Percentiles rank a stretch among this genome's conserved stretches.
Conservation (phyloP, 805 yeast genomes). For the Suhomyces sp. region DNA sequence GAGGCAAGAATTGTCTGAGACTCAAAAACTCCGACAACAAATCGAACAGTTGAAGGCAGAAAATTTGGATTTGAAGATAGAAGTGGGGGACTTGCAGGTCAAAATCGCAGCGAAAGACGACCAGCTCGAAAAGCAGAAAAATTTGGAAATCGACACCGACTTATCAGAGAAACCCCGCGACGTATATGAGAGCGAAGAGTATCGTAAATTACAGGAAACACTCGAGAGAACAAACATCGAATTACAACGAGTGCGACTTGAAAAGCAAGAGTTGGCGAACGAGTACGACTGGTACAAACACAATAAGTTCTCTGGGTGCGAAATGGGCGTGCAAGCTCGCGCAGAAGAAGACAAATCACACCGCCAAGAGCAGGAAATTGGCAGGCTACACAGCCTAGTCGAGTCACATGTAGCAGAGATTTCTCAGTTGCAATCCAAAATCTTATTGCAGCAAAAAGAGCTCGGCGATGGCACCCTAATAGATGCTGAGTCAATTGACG, state of each 20-base stretch:
- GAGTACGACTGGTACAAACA: constrained; percentile 1
- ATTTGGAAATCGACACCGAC: not conserved
- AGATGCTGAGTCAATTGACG: constrained; percentile 16
- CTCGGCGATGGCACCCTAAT: constrained; percentile 11
- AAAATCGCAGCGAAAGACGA: not conserved
- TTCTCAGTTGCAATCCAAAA: not conserved
- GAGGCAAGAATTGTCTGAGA: not conserved
- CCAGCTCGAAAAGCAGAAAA: not conserved
- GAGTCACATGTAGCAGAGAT: not conserved
- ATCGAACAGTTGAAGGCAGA: constrained; percentile 13
- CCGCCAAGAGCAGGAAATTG: not conserved
- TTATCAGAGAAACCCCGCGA: not conserved
- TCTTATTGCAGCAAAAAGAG: not conserved
- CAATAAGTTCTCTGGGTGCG: not conserved
- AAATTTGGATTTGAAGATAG: constrained; percentile 16
- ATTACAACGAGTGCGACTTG: constrained; percentile 5
- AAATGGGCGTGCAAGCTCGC: not conserved
- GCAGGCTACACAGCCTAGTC: not conserved
- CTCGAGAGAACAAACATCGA: constrained; percentile 10
- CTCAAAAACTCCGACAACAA: constrained; percentile 2
- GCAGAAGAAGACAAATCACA: not conserved
- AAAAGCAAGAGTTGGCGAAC: constrained; percentile 2
- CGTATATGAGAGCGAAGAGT: not conserved
- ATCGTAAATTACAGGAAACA: constrained; percentile 5
- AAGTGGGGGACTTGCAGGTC: constrained; percentile 8